These are phyloP conservation scores for Ilyonectria mors-panacis DNA, from an alignment of 2,329 filamentous ascomycete species.

Conservation along the genomic window DNA sequence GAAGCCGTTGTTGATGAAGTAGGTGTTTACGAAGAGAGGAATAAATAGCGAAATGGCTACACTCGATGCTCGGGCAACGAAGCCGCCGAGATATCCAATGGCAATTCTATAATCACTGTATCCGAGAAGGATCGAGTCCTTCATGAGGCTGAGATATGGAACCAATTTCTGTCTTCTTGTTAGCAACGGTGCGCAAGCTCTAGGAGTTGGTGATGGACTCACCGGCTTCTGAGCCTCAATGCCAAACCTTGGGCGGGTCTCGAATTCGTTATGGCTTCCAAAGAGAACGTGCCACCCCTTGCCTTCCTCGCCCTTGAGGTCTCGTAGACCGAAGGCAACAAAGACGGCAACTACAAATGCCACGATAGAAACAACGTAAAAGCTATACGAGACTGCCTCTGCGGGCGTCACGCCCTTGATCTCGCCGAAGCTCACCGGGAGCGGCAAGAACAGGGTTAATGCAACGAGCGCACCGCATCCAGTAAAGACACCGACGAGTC, in stretches of 20 bases:
- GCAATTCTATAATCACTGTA: conserved; percentile 84
- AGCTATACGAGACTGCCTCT: conserved; percentile 84
- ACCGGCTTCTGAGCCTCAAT: conserved; percentile 46
- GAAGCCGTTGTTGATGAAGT: conserved; percentile 85
- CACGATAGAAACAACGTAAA: conserved; percentile 86
- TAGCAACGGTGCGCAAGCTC: conserved; percentile 10
- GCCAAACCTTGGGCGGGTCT: conserved; percentile 33
- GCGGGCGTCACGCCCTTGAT: conserved; percentile 79
- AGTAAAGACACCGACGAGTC: conserved; percentile 92
- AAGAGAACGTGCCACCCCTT: conserved; percentile 79
- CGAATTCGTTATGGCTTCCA: conserved; percentile 53
- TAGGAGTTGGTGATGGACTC: conserved; percentile 26
- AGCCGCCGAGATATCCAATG: conserved; percentile 92
- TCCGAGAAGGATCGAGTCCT: conserved; percentile 77
- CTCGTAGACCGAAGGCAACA: conserved; percentile 83
- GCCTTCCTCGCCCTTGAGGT: conserved; percentile 79
- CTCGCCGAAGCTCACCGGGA: conserved; percentile 84
- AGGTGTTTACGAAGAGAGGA: conserved; percentile 92
- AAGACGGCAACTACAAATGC: conserved; percentile 80
- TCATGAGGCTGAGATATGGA: conserved; percentile 73
- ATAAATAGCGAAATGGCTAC: conserved; percentile 97
- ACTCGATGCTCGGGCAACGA: conserved; percentile 93
- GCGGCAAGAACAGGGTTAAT: conserved; percentile 84
- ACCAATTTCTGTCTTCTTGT: conserved; percentile 55
- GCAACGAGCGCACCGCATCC: conserved; percentile 93